Percentiles rank a stretch among this genome's conserved stretches.
Evolutionary conservation across 2,329 filamentous ascomycete genomes (phyloP).

Genomic region (Aspergillus luchuensis): DNA sequence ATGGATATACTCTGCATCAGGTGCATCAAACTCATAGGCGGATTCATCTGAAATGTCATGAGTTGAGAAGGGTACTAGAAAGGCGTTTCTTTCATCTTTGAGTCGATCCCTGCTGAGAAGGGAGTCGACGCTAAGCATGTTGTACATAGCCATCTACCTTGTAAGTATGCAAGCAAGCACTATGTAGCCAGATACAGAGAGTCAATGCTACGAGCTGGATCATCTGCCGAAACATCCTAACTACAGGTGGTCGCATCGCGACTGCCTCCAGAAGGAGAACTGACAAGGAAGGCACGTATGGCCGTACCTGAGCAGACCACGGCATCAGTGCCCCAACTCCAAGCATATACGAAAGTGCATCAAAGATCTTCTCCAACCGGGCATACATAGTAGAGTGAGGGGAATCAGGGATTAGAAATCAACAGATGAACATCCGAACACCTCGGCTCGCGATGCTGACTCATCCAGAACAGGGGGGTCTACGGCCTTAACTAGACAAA

Average conservation of each 20-base stretch:
- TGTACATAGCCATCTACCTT: not conserved
- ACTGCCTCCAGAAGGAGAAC: not conserved
- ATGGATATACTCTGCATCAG: conserved; percentile 18
- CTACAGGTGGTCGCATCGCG: not conserved
- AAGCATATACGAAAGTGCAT: too few species aligned
- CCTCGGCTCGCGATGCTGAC: conserved; percentile 14
- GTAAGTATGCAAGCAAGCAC: not conserved
- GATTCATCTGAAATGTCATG: not conserved
- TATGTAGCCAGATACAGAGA: not conserved
- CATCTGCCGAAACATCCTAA: not conserved
- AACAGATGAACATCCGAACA: conserved; percentile 3
- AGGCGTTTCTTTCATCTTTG: not conserved
- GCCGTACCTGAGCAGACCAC: not conserved
- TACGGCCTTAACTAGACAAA: not conserved
- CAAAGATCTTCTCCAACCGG: too few species aligned
- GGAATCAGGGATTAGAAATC: conserved; percentile 7
- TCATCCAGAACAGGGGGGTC: not conserved
- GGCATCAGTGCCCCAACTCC: not conserved
- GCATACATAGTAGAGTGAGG: not conserved
- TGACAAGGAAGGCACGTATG: not conserved
- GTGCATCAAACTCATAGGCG: not conserved
- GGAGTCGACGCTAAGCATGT: not conserved
- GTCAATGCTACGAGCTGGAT: not conserved
- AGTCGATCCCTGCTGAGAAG: not conserved
- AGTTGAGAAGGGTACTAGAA: not conserved